Conservation (phyloP, 257 asterid species). For the Orobanche coerulescens region DNA sequence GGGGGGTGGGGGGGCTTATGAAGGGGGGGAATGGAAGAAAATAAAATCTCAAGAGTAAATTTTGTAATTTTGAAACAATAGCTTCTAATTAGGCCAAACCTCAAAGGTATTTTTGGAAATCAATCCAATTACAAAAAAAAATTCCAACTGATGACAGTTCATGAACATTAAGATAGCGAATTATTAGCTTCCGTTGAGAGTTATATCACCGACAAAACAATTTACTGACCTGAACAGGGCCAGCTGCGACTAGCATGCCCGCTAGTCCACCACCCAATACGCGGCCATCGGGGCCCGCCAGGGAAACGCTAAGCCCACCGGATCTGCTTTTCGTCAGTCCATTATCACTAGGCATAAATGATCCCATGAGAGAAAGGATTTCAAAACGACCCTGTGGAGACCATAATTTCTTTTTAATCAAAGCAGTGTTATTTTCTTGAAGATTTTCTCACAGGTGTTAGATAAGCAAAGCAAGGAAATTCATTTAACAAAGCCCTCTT, state of each 20-base stretch:
- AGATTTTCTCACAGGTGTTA: background rate
- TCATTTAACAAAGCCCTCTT: background rate
- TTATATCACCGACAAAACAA: background rate
- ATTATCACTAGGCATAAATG: slow-evolving; percentile 68
- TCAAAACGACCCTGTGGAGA: slow-evolving; percentile 70
- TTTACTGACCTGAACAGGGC: slow-evolving; percentile 69
- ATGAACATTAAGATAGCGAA: background rate
- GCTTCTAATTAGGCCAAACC: no score
- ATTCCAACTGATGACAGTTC: no score
- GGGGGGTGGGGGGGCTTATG: no score
- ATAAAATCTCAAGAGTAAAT: no score
- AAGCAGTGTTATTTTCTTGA: background rate
- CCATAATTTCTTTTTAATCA: background rate
- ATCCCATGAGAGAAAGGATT: slow-evolving; percentile 75
- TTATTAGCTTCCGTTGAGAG: background rate
- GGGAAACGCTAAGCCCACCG: slow-evolving; percentile 85
- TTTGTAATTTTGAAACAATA: no score
- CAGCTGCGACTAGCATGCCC: slow-evolving; percentile 81
- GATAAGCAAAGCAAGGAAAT: background rate
- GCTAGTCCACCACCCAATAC: slow-evolving; percentile 94
- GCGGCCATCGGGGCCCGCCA: slow-evolving; percentile 92
- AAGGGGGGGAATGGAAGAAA: no score
- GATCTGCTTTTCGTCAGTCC: slow-evolving; percentile 78
- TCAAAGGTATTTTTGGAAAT: no score
- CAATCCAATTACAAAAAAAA: no score